Percentiles rank a stretch among this genome's conserved stretches.
Evolutionary conservation across 2,329 filamentous ascomycete species (phyloP).

Genomic region (Colletotrichum graminicola): DNA sequence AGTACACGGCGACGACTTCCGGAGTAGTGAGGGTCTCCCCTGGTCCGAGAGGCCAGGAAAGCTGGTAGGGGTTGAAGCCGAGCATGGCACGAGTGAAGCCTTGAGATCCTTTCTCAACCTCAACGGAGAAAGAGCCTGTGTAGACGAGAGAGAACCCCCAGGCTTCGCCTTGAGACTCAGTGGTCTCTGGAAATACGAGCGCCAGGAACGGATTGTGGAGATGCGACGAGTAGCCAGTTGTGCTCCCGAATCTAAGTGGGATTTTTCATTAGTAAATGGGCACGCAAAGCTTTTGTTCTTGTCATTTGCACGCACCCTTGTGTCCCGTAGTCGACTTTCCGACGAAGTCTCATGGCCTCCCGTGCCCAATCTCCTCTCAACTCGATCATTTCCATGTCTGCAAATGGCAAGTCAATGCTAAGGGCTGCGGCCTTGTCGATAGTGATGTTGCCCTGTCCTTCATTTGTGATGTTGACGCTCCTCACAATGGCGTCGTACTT

Average conservation of each 20-base stretch:
- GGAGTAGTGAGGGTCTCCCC: slow-evolving; percentile 71
- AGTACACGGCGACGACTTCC: slow-evolving; percentile 73
- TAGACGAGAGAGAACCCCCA: slow-evolving; percentile 76
- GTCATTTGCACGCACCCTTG: slow-evolving; percentile 58
- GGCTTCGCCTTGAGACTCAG: slow-evolving; percentile 70
- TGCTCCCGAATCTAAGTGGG: slow-evolving; percentile 67
- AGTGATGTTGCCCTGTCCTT: slow-evolving; percentile 63
- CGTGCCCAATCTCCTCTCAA: slow-evolving; percentile 73
- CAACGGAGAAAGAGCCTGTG: slow-evolving; percentile 71
- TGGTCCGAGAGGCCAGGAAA: slow-evolving; percentile 68
- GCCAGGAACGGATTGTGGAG: slow-evolving; percentile 75
- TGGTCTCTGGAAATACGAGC: slow-evolving; percentile 67
- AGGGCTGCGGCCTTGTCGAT: slow-evolving; percentile 71
- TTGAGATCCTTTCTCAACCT: slow-evolving; percentile 73
- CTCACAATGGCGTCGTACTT: slow-evolving; percentile 70
- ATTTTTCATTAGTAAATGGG: not conserved
- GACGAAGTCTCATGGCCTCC: slow-evolving; percentile 66
- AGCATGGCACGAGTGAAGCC: slow-evolving; percentile 71
- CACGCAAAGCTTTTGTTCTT: rapidly evolving
- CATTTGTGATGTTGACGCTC: slow-evolving; percentile 72
- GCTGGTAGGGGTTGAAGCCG: slow-evolving; percentile 71
- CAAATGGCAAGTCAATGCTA: slow-evolving; percentile 70
- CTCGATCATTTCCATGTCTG: slow-evolving; percentile 72
- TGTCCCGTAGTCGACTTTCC: slow-evolving; percentile 67
- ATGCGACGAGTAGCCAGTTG: slow-evolving; percentile 72